Conservation (phyloP, 768 basidiomycete genomes). For the Suillus luteus region DNA sequence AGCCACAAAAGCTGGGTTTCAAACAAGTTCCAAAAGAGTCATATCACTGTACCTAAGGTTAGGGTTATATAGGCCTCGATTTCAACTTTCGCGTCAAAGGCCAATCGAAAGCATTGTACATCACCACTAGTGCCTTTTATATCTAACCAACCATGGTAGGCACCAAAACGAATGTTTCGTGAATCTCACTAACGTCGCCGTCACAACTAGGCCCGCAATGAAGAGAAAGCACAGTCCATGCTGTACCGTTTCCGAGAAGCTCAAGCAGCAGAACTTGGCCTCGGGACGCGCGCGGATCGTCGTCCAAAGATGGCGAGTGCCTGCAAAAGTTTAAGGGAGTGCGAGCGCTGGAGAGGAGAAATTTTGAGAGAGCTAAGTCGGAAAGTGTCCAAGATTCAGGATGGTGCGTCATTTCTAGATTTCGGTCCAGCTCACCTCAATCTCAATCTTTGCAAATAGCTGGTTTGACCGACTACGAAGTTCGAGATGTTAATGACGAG, state of each 20-base stretch:
- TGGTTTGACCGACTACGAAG: constrained; percentile 92
- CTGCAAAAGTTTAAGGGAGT: constrained; percentile 90
- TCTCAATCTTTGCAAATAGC: constrained; percentile 46
- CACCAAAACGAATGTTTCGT: not conserved
- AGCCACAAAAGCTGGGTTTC: too few relatives aligned
- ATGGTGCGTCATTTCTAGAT: constrained; percentile 54
- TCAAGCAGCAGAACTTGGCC: constrained; percentile 92
- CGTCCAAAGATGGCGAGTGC: constrained; percentile 90
- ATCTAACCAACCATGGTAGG: not conserved
- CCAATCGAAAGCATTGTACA: not conserved
- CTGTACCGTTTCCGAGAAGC: constrained; percentile 95
- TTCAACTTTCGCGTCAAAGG: not conserved
- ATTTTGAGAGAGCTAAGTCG: constrained; percentile 91
- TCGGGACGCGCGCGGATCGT: constrained; percentile 82
- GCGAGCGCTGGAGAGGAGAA: constrained; percentile 96
- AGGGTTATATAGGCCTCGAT: not conserved
- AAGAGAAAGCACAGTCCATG: constrained; percentile 97
- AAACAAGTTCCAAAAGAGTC: too few relatives aligned
- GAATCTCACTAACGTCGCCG: too few relatives aligned
- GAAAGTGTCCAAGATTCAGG: constrained; percentile 98
- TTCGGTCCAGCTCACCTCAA: constrained; percentile 1
- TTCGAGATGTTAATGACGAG: constrained; percentile 91
- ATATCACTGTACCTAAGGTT: not conserved
- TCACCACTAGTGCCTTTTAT: not conserved
- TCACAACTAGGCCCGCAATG: constrained; percentile 81